These are phyloP conservation scores for Bonnemaisonia californica DNA, from an alignment of 31 red algal species.

Conservation along the genomic window DNA sequence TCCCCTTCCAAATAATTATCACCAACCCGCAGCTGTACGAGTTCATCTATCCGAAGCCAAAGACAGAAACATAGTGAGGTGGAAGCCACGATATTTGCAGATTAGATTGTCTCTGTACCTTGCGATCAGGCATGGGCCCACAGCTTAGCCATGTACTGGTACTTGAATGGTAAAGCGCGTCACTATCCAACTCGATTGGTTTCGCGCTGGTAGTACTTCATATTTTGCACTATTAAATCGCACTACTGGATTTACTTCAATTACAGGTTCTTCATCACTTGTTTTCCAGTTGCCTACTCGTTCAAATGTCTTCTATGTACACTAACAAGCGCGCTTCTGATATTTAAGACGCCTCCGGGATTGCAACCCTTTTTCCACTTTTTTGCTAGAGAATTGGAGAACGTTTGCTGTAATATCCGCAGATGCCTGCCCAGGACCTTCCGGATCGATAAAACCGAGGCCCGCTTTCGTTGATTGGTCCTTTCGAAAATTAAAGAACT, in stretches of 20 bases:
- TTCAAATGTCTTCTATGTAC: conserved; percentile 9
- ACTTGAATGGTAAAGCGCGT: neutral
- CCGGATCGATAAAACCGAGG: conserved; percentile 1
- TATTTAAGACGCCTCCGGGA: neutral
- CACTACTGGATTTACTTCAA: neutral
- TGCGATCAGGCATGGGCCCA: neutral
- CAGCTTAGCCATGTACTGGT: conserved; percentile 29
- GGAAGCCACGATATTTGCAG: neutral
- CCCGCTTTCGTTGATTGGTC: neutral
- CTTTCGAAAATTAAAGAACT: conserved; percentile 11
- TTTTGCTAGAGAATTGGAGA: neutral
- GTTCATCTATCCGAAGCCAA: conserved; percentile 20
- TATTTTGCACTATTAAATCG: neutral
- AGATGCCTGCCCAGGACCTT: neutral
- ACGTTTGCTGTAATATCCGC: neutral
- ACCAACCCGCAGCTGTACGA: neutral
- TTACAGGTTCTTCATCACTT: neutral
- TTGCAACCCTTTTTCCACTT: conserved; percentile 4
- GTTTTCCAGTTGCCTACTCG: neutral
- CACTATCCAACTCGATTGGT: conserved; percentile 11
- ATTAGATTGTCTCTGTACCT: neutral
- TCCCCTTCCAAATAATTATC: neutral
- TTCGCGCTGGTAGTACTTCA: neutral
- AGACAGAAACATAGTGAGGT: conserved; percentile 27
- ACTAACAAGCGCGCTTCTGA: conserved; percentile 10